Evolutionary conservation across 148 eudicot genomes (phyloP), one percentile per base, ranked within the genome.

Genomic region (Talinum fruticosum): DNA sequence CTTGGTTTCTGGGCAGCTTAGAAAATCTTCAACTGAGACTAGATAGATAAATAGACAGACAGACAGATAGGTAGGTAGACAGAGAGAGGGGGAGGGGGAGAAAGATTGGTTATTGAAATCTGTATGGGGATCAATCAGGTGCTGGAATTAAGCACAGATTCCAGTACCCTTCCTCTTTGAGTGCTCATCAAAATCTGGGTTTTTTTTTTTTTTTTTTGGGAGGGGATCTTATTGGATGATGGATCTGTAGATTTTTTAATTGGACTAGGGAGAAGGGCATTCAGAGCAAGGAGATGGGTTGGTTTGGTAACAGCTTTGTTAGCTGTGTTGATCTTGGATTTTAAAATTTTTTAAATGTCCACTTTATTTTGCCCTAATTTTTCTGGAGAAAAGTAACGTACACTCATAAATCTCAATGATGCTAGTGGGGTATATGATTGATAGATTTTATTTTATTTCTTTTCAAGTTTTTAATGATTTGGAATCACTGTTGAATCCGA

Each of bases 351-450:
- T 64, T 75, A 81, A 72, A 10, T 69, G 33, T 7, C 2, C 33
- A 10, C 47, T 76, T 65, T 37, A 23, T 34, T 24, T 47, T 36
- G 64, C 34, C 33, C 29, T n/a, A 4, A 10, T 59, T 19, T 79
- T 45, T 81, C 7, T 71, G 29, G 83, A 66, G 77, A 44, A 71
- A 72, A 71, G 75, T 80, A 75, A 80, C 79, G 79, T 75, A 69
- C 26, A 61, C 26, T 80, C 70, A 75, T 80, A 75, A 75, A 75
- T 61, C 36, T 75, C 75, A 69, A 75, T 80, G 71, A 70, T 16
- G 75, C 37, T 61, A 41, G 75, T 61, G 64, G 79, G 70, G 69
- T 78, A 37, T 77, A 68, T 69, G 1, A 57, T 53, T 69, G 38
- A 24, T 36, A 37, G 15, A n/a, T 23, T 23, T 16, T 23, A n/a